Base-by-base conservation (phyloP, 106 monocot genomes). In the Apostasia ramifera region DNA sequence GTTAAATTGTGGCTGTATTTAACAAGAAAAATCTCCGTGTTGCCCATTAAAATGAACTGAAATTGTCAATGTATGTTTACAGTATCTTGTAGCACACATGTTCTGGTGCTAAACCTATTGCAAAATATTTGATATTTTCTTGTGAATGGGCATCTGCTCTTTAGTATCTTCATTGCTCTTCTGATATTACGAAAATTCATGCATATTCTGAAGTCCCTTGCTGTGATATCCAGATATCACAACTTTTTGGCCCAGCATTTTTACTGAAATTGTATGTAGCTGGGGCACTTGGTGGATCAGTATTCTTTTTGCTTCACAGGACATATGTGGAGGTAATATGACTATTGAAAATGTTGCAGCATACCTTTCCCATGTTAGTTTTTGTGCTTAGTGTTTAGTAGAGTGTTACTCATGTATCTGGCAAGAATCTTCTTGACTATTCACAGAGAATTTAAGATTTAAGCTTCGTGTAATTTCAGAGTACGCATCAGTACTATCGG, bases 241-340 rank as follows among this genome's bases (percentile, higher is more conserved):
- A 64, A 13, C 78, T 87, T 9, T 97, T 97, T 78, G 97, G 97
- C 51, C 81, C 92, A 51, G 60, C 73, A 45, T 92, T 88, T 76
- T 84, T 97, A 61, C 70, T 97, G 50, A 92, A 89, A 55, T 71
- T 97, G 73, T 92, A 89, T 66, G 11, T 87, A 47, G 97, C 84
- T 40, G 97, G 97, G 59, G 97, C 97, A 40, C 67, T 92, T 12
- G 71, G 78, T 72, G 89, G 89, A 72, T 97, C 97, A 14, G 55
- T 85, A 74, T 89, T 84, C 68, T 97, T 74, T 73, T 77, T 97
- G 76, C 45, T 82, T 26, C 76, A 97, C 73, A 65, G 73, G 55
- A 63, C 26, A 61, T 81, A 82, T 65, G 75, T 66, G 41, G 65
- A 69, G 85, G 92, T 87, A 76, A 70, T 26, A 26, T 26, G 26